Percentiles rank a stretch among this genome's conserved stretches.
These are phyloP conservation scores for Primulina tabacum DNA, from an alignment of 257 asterid species.

Conservation along the genomic window DNA sequence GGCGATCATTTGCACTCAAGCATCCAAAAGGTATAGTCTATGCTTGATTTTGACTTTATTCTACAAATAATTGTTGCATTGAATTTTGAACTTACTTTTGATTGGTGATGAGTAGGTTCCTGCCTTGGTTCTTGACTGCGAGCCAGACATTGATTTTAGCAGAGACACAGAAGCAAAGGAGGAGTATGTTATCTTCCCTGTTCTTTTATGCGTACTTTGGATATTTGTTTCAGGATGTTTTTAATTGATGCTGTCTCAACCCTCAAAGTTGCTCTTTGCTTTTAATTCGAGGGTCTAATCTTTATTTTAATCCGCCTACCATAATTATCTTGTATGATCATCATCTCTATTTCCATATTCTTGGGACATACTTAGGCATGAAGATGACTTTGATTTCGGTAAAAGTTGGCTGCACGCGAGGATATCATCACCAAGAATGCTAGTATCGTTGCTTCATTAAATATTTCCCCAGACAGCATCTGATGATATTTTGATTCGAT, in stretches of 20 bases:
- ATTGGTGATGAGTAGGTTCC: conserved; percentile 60
- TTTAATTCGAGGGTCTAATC: background rate
- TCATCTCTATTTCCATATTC: background rate
- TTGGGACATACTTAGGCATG: background rate
- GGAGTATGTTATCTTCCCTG: conserved; percentile 54
- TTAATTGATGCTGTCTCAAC: background rate
- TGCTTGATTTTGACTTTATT: conserved; percentile 1
- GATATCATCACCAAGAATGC: background rate
- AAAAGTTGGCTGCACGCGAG: background rate
- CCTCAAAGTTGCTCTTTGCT: too few relatives aligned
- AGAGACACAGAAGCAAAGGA: conserved; percentile 81
- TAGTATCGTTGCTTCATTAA: background rate
- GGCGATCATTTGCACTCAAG: conserved; percentile 94
- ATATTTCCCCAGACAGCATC: background rate
- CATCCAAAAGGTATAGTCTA: conserved; percentile 71
- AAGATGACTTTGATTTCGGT: background rate
- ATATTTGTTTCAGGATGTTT: background rate
- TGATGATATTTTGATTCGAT: background rate
- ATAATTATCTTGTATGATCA: background rate
- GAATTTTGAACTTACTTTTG: conserved; percentile 14
- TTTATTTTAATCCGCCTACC: background rate
- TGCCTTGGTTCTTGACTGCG: conserved; percentile 96
- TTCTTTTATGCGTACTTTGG: background rate
- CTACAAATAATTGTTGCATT: background rate
- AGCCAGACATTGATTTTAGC: conserved; percentile 87